These are phyloP conservation scores for Penicillium simplicissimum DNA, from an alignment of 495 filamentous ascomycete genomes.

Conservation along the genomic window DNA sequence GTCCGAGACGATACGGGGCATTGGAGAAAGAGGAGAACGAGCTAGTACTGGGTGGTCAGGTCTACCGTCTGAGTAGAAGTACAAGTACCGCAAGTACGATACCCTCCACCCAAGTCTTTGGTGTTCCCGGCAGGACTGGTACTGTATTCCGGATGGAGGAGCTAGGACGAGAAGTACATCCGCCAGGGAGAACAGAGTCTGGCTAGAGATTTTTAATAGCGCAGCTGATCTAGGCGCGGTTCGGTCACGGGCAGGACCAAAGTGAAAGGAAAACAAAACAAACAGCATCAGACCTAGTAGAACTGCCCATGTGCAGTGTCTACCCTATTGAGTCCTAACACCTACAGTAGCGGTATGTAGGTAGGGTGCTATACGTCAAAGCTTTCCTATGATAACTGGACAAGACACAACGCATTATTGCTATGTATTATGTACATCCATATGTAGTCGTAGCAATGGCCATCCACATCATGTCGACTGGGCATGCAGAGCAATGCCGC, in stretches of 20 bases:
- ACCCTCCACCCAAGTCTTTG: conserved; percentile 7
- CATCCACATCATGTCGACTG: background rate
- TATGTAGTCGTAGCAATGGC: background rate
- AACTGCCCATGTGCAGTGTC: background rate
- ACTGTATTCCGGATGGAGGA: background rate
- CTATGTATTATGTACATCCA: conserved; percentile 2
- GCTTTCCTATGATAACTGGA: background rate
- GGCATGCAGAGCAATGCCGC: conserved; percentile 4
- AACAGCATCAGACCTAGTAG: background rate
- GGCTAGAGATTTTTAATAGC: conserved; percentile 4
- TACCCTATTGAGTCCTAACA: background rate
- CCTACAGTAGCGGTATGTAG: background rate
- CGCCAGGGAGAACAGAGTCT: conserved; percentile 6
- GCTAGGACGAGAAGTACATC: conserved; percentile 8
- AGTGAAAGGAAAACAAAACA: background rate
- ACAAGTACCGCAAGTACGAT: conserved; percentile 2
- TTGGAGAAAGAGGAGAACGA: background rate
- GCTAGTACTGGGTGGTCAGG: background rate
- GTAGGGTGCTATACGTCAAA: background rate
- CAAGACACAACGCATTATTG: background rate
- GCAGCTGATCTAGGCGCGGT: background rate
- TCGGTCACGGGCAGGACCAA: background rate
- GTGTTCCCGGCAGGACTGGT: background rate
- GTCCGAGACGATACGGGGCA: conserved; percentile 5
- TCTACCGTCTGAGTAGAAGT: too few relatives aligned